These are phyloP conservation scores for Oemleria cerasiformis DNA, from an alignment of 306 rosid species.

Conservation along the genomic window DNA sequence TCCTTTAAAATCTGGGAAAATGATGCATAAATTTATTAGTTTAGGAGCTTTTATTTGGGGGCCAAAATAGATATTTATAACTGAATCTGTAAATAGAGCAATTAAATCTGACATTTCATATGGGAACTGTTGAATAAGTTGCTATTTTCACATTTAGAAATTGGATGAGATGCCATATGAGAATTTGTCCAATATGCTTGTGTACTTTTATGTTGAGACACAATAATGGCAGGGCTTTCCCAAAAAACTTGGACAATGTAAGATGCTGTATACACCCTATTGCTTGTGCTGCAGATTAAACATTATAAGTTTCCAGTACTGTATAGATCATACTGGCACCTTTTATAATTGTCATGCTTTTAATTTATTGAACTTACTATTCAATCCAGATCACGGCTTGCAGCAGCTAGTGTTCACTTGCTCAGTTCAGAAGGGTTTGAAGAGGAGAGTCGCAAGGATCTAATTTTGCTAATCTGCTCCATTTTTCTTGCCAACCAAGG, in stretches of 20 bases:
- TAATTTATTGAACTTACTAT: background rate
- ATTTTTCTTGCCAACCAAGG: constrained; percentile 92
- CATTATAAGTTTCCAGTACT: background rate
- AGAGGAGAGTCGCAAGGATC: constrained; percentile 51
- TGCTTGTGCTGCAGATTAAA: background rate
- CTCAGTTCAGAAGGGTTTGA: constrained; percentile 41
- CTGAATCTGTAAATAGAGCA: too few species aligned
- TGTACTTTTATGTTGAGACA: background rate
- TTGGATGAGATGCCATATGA: background rate
- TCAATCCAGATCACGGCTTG: constrained; percentile 50
- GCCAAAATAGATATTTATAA: too few species aligned
- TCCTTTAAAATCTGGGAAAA: background rate
- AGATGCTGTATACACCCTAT: background rate
- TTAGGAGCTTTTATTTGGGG: background rate
- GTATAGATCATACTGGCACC: background rate
- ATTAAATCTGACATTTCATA: too few species aligned
- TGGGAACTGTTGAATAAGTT: too few species aligned
- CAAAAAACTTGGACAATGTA: background rate
- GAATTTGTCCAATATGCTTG: background rate
- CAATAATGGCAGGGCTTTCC: background rate
- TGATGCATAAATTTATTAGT: background rate
- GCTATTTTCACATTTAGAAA: background rate
- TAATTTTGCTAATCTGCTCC: constrained; percentile 63
- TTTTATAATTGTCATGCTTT: background rate
- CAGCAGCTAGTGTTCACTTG: constrained; percentile 44